Percentiles rank a stretch among this genome's conserved stretches.
Conservation (phyloP, 2,329 filamentous ascomycete species). For the Fusarium brevicatenulatum region DNA sequence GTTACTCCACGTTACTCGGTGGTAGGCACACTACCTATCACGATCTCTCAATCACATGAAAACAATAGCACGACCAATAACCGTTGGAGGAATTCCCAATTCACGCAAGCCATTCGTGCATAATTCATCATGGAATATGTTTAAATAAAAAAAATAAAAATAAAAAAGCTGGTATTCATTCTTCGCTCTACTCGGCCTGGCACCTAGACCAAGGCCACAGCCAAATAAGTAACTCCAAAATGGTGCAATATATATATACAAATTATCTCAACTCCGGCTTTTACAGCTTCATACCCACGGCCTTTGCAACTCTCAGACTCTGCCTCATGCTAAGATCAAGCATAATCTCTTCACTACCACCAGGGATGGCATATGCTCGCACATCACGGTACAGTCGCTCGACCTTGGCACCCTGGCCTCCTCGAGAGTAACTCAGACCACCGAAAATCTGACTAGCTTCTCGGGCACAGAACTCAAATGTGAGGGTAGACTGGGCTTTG, state of each 20-base stretch:
- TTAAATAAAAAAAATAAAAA: too few relatives aligned
- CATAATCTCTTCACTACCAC: conserved; percentile 98
- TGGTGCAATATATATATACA: conserved; percentile 23
- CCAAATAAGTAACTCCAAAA: conserved; percentile 20
- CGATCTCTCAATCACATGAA: neutral
- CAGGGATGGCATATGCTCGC: conserved; percentile 94
- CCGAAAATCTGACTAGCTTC: conserved; percentile 99
- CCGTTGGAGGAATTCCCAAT: neutral
- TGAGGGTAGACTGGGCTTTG: conserved; percentile 93
- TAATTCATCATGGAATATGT: neutral
- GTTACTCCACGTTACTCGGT: neutral
- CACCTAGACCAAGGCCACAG: neutral
- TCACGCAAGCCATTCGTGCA: neutral
- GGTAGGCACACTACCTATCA: neutral
- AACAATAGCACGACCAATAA: conserved; percentile 6
- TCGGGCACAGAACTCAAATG: conserved; percentile 96
- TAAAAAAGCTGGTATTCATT: neutral
- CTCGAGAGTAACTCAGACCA: conserved; percentile 88
- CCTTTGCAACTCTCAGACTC: conserved; percentile 87
- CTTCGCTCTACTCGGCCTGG: conserved; percentile 18
- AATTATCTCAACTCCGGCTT: neutral
- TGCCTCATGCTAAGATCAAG: conserved; percentile 94
- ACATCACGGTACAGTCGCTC: conserved; percentile 96
- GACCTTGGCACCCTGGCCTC: conserved; percentile 94
- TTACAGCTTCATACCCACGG: conserved; percentile 95